Conservation (phyloP, 257 asterid genomes). For the Verbena officinalis region DNA sequence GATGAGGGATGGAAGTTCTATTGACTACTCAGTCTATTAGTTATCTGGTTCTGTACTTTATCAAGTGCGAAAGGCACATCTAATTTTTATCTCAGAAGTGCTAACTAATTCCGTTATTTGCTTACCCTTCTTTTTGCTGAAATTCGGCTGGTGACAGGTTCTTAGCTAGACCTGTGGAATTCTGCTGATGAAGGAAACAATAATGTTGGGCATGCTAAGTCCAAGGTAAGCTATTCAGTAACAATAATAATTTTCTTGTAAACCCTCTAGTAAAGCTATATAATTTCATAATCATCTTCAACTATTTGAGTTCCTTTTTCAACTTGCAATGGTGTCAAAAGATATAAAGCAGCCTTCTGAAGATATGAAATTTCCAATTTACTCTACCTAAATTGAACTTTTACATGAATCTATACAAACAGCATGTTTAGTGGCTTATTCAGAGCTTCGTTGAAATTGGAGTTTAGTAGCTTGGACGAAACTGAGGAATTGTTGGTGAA, state of each 20-base stretch:
- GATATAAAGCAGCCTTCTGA: too few relatives aligned
- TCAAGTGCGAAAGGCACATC: not conserved
- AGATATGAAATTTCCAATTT: not conserved
- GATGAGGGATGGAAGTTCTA: not conserved
- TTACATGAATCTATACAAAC: not conserved
- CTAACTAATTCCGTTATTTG: not conserved
- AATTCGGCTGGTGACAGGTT: not conserved
- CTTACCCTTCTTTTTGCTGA: not conserved
- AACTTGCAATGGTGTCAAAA: not conserved
- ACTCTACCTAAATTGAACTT: not conserved
- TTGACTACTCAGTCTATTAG: not conserved
- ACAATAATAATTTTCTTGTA: not conserved
- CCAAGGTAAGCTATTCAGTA: slow-evolving; percentile 7
- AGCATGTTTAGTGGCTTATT: not conserved
- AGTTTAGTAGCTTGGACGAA: not conserved
- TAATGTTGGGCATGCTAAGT: not conserved
- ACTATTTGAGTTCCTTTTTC: not conserved
- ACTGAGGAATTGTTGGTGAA: not conserved
- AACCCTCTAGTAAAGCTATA: not conserved
- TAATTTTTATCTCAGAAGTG: not conserved
- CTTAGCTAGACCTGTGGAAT: not conserved
- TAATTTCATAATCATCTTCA: too few relatives aligned
- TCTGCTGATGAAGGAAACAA: not conserved
- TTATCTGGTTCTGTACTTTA: not conserved
- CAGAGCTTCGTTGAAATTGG: not conserved